Percentiles rank a stretch among this genome's conserved stretches.
Conservation (phyloP, 1,284 basidiomycete species). For the Cutaneotrichosporon sp. region DNA sequence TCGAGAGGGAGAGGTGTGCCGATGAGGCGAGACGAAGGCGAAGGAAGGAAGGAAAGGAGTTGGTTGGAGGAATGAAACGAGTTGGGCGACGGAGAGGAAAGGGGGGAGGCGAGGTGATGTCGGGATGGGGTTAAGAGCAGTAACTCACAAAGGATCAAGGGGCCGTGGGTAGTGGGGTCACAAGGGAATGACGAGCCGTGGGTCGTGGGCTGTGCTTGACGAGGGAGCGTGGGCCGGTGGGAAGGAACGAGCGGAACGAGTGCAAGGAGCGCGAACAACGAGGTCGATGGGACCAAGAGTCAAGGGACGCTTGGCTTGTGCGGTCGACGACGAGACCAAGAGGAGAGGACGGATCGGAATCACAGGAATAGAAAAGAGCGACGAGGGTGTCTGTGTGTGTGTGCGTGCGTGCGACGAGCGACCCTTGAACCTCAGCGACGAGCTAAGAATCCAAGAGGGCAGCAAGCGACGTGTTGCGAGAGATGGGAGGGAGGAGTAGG, state of each 20-base stretch:
- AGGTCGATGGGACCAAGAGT: too few species aligned
- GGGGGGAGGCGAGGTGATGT: background rate
- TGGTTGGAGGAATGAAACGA: background rate
- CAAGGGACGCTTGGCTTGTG: too few species aligned
- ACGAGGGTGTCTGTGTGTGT: background rate
- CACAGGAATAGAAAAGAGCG: background rate
- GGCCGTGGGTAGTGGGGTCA: background rate
- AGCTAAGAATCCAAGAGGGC: background rate
- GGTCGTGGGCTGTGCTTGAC: background rate
- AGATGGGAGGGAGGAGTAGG: too few species aligned
- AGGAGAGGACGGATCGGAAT: background rate
- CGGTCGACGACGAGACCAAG: too few species aligned
- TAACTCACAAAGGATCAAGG: slow-evolving; percentile 1
- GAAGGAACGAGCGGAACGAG: too few species aligned
- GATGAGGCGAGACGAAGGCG: background rate
- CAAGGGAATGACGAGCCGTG: background rate
- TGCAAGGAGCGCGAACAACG: too few species aligned
- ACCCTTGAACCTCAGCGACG: background rate
- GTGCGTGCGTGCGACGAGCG: background rate
- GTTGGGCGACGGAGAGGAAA: background rate
- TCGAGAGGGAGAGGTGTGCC: background rate
- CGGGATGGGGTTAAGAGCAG: background rate
- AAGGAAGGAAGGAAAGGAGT: background rate
- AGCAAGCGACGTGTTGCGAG: background rate
- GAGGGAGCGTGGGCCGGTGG: background rate